Percentiles rank a stretch among this genome's conserved stretches.
phyloP scores from a whole-genome alignment of 2,329 filamentous ascomycete genomes.

The Mariannaea sp. region DNA sequence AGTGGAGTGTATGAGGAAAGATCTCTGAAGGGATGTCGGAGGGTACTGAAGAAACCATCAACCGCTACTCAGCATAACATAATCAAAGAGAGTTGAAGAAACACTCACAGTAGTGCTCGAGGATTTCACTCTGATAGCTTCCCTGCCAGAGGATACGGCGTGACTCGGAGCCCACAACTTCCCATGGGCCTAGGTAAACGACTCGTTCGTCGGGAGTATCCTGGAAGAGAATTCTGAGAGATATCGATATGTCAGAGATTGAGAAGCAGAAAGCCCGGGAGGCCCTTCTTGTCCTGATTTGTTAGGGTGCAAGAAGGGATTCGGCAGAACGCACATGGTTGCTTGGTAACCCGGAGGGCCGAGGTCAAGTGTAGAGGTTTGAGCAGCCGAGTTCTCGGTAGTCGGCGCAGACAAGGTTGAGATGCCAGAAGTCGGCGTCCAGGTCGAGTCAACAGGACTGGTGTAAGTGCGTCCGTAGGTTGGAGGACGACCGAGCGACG shows the following conservation, averaged over 20 bases:
- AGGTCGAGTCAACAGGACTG: conserved; percentile 52
- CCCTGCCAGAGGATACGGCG: conserved; percentile 59
- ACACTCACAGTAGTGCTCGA: conserved; percentile 56
- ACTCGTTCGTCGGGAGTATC: conserved; percentile 54
- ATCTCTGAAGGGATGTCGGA: conserved; percentile 51
- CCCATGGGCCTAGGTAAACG: conserved; percentile 59
- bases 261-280: conserved; percentile 18
- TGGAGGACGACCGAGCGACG: conserved; percentile 49
- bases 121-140: conserved; percentile 56
- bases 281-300: neutral
- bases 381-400: conserved; percentile 43
- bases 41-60: conserved; percentile 45
- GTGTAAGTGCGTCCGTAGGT: conserved; percentile 48
- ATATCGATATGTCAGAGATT: conserved; percentile 29
- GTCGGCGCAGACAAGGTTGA: conserved; percentile 53
- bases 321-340: conserved; percentile 50
- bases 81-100: conserved; percentile 1
- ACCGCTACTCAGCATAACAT: conserved; percentile 15
- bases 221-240: conserved; percentile 54
- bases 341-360: conserved; percentile 59
- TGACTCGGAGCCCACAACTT: conserved; percentile 52
- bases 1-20: conserved; percentile 56
- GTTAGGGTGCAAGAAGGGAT: neutral
- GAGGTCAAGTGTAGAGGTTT: conserved; percentile 53
- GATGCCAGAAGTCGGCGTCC: conserved; percentile 51